These are phyloP conservation scores for Clarireedia paspali DNA, from an alignment of 2,329 filamentous ascomycete species.

Conservation along the genomic window DNA sequence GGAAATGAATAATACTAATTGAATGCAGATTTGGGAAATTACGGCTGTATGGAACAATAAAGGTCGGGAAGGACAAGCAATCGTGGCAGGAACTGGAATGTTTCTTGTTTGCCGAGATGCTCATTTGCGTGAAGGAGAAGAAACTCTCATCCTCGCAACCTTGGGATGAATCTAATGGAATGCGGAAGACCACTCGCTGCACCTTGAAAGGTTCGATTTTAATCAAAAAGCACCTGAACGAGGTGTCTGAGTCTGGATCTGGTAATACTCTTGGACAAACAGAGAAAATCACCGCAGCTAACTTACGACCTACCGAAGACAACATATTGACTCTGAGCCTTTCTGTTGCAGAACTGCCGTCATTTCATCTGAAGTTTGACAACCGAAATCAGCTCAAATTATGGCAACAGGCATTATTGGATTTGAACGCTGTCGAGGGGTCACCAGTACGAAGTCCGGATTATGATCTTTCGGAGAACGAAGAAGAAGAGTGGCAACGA, in stretches of 20 bases:
- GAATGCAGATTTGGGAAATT: conserved; percentile 75
- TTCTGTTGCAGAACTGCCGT: conserved; percentile 84
- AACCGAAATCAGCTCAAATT: conserved; percentile 76
- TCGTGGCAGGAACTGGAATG: conserved; percentile 98
- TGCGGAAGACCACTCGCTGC: conserved; percentile 64
- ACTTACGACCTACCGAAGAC: conserved; percentile 50
- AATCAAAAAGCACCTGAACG: conserved; percentile 95
- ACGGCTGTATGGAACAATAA: conserved; percentile 78
- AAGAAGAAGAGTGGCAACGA: conserved; percentile 83
- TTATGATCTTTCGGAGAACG: conserved; percentile 74
- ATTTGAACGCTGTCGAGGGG: conserved; percentile 66
- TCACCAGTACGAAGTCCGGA: conserved; percentile 62
- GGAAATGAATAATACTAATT: conserved; percentile 18
- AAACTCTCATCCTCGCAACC: conserved; percentile 54
- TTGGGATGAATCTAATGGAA: conserved; percentile 55
- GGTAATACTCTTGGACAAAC: conserved; percentile 32
- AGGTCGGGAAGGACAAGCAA: conserved; percentile 90
- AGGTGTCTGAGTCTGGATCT: conserved; percentile 64
- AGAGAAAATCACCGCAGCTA: conserved; percentile 29
- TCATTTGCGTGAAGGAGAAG: conserved; percentile 99
- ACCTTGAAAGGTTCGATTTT: conserved; percentile 95
- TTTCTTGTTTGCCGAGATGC: conserved; percentile 96
- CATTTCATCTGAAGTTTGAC: conserved; percentile 87
- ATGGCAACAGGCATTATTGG: conserved; percentile 82
- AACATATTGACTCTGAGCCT: conserved; percentile 82